Conservation (phyloP, 2,329 filamentous ascomycete species). For the Coniochaeta prunicola region DNA sequence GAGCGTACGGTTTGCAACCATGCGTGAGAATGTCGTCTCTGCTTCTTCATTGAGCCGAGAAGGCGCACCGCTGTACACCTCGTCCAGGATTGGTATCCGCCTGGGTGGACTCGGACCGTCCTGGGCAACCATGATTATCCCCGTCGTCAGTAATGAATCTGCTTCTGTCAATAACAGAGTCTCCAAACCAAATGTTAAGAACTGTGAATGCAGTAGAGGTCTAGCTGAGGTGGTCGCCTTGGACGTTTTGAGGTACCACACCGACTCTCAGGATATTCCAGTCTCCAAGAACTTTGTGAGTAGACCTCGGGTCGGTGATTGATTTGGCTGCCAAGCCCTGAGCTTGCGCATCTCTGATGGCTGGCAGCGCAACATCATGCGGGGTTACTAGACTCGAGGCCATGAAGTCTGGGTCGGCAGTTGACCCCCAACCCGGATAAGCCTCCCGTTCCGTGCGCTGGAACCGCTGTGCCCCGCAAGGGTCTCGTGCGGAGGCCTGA, state of each 20-base stretch:
- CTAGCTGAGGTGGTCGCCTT: neutral
- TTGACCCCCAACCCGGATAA: neutral
- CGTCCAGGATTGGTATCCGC: conserved; percentile 7
- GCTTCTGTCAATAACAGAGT: neutral
- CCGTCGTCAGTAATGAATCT: no score
- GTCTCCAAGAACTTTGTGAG: neutral
- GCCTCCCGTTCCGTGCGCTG: neutral
- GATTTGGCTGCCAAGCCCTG: neutral
- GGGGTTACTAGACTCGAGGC: neutral
- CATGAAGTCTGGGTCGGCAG: neutral
- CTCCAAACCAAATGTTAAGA: neutral
- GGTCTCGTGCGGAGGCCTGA: neutral
- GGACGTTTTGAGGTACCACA: neutral
- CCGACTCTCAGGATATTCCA: neutral
- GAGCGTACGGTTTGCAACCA: conserved; percentile 16
- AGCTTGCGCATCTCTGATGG: neutral
- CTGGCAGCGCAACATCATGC: neutral
- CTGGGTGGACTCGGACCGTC: neutral
- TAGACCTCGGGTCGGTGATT: neutral
- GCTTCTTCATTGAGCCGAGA: conserved; percentile 16
- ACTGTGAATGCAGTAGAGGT: neutral
- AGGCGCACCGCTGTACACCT: conserved; percentile 18
- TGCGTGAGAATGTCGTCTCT: conserved; percentile 9
- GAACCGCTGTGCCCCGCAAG: neutral
- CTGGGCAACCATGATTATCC: neutral